Conservation (phyloP, 208 protist genomes). For the Jaenimonas drosophilae region DNA sequence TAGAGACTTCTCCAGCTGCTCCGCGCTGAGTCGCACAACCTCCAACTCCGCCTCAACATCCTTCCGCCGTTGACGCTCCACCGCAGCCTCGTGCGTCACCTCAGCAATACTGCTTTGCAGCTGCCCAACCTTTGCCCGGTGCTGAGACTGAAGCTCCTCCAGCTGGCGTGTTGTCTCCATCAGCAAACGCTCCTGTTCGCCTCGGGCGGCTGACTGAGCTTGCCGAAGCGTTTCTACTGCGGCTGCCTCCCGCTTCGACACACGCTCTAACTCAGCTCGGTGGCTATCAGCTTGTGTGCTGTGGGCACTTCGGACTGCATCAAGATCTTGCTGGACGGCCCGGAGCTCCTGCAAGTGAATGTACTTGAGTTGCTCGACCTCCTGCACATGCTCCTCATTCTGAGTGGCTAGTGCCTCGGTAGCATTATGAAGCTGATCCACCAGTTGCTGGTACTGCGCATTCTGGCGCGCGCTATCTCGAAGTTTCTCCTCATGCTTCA, state of each 20-base stretch:
- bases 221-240: constrained; percentile 33
- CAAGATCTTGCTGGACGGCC: background rate
- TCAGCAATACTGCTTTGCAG: constrained; percentile 36
- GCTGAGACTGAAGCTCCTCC: constrained; percentile 41
- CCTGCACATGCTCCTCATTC: constrained; percentile 32
- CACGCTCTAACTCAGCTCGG: constrained; percentile 27
- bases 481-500: constrained; percentile 35
- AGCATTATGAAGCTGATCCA: constrained; percentile 40
- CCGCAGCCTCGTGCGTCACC: constrained; percentile 25
- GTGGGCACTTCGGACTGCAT: too few species aligned
- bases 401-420: constrained; percentile 24
- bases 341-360: constrained; percentile 23
- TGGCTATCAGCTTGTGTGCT: too few species aligned
- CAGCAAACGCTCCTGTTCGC: constrained; percentile 40
- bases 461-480: constrained; percentile 17
- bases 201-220: constrained; percentile 34
- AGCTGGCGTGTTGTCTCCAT: constrained; percentile 32
- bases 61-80: constrained; percentile 46
- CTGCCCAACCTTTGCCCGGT: constrained; percentile 37
- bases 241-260: constrained; percentile 36
- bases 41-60: constrained; percentile 46
- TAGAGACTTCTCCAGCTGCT: constrained; percentile 33
- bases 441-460: constrained; percentile 27
- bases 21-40: constrained; percentile 33
- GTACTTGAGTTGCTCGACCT: constrained; percentile 33